Conservation (phyloP, 2,329 filamentous ascomycete genomes). For the Microthyrium microscopicum region DNA sequence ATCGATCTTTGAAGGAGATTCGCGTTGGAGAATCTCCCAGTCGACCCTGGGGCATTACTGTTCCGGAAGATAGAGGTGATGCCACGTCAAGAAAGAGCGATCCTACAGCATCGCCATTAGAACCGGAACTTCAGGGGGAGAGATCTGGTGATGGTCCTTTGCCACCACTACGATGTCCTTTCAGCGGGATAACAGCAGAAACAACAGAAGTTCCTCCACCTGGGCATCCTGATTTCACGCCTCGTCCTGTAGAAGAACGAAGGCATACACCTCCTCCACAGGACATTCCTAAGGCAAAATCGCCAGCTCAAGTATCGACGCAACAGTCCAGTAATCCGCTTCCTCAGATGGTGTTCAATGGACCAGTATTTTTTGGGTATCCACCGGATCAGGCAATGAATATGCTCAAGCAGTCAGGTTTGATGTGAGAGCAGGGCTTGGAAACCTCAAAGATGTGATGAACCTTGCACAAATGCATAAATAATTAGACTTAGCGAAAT, state of each 20-base stretch:
- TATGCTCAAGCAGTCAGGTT: constrained; percentile 31
- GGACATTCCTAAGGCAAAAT: not conserved
- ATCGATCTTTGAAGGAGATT: constrained; percentile 71
- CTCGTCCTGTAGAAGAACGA: not conserved
- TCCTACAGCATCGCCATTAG: constrained; percentile 29
- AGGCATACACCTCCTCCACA: not conserved
- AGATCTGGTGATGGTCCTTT: constrained; percentile 9
- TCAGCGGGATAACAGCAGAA: not conserved
- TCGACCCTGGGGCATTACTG: constrained; percentile 78
- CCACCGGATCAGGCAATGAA: constrained; percentile 65
- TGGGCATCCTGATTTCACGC: not conserved
- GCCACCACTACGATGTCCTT: constrained; percentile 6
- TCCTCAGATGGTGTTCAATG: constrained; percentile 67
- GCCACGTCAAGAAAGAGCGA: constrained; percentile 22
- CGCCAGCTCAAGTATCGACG: not conserved
- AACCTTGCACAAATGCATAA: no score
- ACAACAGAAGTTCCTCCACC: constrained; percentile 1
- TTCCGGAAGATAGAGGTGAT: constrained; percentile 36
- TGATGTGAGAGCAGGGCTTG: not conserved
- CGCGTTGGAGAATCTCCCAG: constrained; percentile 89
- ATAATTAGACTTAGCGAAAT: no score
- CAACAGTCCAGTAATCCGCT: constrained; percentile 6
- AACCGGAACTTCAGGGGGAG: constrained; percentile 14
- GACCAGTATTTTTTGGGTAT: constrained; percentile 88
- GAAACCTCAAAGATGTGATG: no score